Base-by-base conservation (phyloP, 106 monocot genomes). In the Allium sativum region DNA sequence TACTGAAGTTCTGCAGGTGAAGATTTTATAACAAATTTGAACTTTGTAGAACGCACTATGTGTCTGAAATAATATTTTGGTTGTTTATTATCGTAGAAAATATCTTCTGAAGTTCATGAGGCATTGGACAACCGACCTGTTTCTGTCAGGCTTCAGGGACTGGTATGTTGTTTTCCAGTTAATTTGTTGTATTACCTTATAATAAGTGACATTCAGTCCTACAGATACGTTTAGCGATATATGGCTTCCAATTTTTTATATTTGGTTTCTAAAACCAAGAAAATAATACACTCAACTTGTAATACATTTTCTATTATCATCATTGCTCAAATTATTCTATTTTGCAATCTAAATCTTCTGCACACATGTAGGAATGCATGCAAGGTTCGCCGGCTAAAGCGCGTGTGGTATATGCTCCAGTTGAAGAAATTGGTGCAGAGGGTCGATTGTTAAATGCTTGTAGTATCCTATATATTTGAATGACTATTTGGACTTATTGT, bases 301-400 rank as follows among this genome's bases (percentile, higher is more conserved):
- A 1, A 3, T 31, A 31, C 31, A 31, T 31, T 31, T 5, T 31
- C 1, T 31, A 31, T 31, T 55, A 20, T 55, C 18, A 55, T 20
- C 22, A 8, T 1, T 55, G 10, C 19, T 7, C 15, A 0, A 7
- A 56, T 56, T 19, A 56, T 10, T 42, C 0, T 40, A 31, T 58
- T 56, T 40, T 42, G 31, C 10, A 10, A 31, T 31, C 31, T 31
- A 31, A 31, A 31, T 31, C 31, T 31, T 31, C 31, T 31, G 31
- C 31, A 43, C 41, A 40, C 14, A 16, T 72, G 40, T 77, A 98
- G 96, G 82, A 73, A 40, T 88, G 87, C 73, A 87, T 98, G 96
- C 77, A 64, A 80, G 96, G 91, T 60, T 91, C 91, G 21, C 91
- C 84, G 50, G 87, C 82, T 44, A 98, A 78, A 65, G 96, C 91